Base-by-base conservation (phyloP, 2,329 filamentous ascomycete genomes). In the Ploettnerulaceae sp. region DNA sequence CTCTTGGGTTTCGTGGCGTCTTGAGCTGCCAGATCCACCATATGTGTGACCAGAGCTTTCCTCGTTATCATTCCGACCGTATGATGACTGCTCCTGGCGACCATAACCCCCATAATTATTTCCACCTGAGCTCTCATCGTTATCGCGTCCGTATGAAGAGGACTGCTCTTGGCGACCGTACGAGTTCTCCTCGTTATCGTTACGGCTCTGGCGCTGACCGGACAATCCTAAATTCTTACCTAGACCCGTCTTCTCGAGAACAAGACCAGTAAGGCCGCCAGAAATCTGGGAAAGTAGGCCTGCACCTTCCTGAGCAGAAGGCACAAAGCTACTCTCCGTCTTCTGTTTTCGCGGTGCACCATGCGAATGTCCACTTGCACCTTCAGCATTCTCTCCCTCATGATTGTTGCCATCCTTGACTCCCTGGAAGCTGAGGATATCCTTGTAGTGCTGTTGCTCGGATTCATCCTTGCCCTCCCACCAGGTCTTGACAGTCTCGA, bases 401-500 rank as follows among this genome's bases (percentile, higher is more conserved):
- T 48, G 45, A 32, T 48, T 48, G 12, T 48, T 38, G 20, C 38
- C 38, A 7, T 29, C 38, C 45, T 48, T 48, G 32, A 95, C 87
- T 44, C 89, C 89, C 0, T 83, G 73, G 11, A 86, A 81, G 58
- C 83, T 87, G 39, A 95, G 75, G 68, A 88, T 84, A 38, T 75
- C 68, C 45, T 86, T 82, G 55, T 91, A 80, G 21, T 80, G 77
- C 11, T 84, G 71, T 55, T 79, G 76, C 47, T 80, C 78, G 25
- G 69, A 64, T 5, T 83, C 76, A 43, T 71, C 70, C 69, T 87
- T 79, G 46, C 77, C 70, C 32, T 70, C 64, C 89, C 89, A 95
- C 89, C 89, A 95, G 54, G 84, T 71, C 66, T 85, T 71, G 7
- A 95, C 81, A 12, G 81, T 80, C n/a, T 71, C 65, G 68, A 89